Percentiles rank a stretch among this genome's conserved stretches.
Evolutionary conservation across 2,329 filamentous ascomycete genomes (phyloP).

Genomic region (Fusarium odoratissimum): DNA sequence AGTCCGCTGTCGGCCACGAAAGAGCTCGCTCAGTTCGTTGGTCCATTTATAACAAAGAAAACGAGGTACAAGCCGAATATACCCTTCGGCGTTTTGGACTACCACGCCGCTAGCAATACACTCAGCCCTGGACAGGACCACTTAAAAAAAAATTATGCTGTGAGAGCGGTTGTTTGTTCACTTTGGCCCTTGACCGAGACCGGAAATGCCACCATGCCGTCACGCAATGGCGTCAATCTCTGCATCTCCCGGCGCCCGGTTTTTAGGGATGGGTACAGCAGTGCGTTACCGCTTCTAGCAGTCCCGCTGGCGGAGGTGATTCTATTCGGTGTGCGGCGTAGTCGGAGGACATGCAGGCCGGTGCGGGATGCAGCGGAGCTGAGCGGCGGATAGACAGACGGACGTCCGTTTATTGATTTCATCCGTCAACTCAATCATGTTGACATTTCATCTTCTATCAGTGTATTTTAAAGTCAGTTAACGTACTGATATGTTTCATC

Average conservation of each 20-base stretch:
- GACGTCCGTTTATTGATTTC: slow-evolving; percentile 7
- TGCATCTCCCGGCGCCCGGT: slow-evolving; percentile 27
- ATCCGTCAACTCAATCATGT: not conserved
- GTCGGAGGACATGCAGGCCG: slow-evolving; percentile 29
- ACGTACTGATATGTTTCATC: not conserved
- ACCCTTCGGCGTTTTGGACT: slow-evolving; percentile 19
- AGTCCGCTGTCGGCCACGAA: slow-evolving; percentile 34
- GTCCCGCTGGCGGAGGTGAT: slow-evolving; percentile 38
- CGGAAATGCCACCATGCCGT: slow-evolving; percentile 44
- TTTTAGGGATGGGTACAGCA: not conserved
- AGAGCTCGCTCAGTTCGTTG: slow-evolving; percentile 13
- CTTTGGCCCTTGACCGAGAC: slow-evolving; percentile 35
- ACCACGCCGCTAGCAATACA: slow-evolving; percentile 28
- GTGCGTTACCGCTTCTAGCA: slow-evolving; percentile 43
- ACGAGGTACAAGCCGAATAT: slow-evolving; percentile 20
- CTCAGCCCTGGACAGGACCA: slow-evolving; percentile 32
- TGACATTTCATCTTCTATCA: not conserved
- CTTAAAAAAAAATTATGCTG: slow-evolving; percentile 19
- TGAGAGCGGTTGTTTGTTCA: slow-evolving; percentile 8
- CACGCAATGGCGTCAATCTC: slow-evolving; percentile 46
- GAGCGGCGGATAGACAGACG: slow-evolving; percentile 8
- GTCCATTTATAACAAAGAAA: slow-evolving; percentile 8
- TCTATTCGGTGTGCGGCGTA: slow-evolving; percentile 12
- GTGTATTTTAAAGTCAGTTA: not conserved
- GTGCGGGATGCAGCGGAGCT: slow-evolving; percentile 34